Evolutionary conservation across 441 rosid species (phyloP), one percentile per base, ranked within the genome.

Genomic region (Pelargonium australe): DNA sequence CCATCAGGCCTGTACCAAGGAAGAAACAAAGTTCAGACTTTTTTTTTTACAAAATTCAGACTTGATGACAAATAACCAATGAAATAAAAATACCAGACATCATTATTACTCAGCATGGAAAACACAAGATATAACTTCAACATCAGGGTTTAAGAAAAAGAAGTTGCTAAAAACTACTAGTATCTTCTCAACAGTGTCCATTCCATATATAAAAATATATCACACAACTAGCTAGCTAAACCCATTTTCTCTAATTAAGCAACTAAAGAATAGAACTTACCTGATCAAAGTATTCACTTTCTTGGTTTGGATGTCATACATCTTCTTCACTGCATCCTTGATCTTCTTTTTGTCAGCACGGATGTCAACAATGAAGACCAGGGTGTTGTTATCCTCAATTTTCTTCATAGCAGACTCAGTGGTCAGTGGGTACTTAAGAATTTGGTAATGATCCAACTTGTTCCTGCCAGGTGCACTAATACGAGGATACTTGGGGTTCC

Each of bases 231-330:
- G 7, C 12, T 44, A 44, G 7, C 49, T 7, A 7, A 44, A 11
- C 49, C 7, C 49, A 1, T 45, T 1, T 2, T 2, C 2, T 45
- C n/a, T 45, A 0, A 13, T 16, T 14, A 13, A n/a, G 17, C 7
- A n/a, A 5, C 11, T n/a, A 55, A 17, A 55, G 1, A n/a, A 3
- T 14, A 7, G 9, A 55, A 57, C 1, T 31, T 76, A 91, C 97
- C 99, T 95, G 83, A 95, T 85, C 80, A 95, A 85, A 64, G 99
- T 95, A 76, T 95, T 95, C 20, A 90, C 99, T 79, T 90, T 95
- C 96, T 86, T 90, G 44, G 97, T 80, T 75, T 90, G 95, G 67
- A 95, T 92, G 66, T 92, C 98, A 8, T 92, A 89, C 98, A 95
- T 95, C 80, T 90, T 95, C 86, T 86, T 89, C 41, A 92, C 98